Percentiles rank a stretch among this genome's conserved stretches.
Conservation (phyloP, 2,329 filamentous ascomycete genomes). For the Aureobasidium sp. region DNA sequence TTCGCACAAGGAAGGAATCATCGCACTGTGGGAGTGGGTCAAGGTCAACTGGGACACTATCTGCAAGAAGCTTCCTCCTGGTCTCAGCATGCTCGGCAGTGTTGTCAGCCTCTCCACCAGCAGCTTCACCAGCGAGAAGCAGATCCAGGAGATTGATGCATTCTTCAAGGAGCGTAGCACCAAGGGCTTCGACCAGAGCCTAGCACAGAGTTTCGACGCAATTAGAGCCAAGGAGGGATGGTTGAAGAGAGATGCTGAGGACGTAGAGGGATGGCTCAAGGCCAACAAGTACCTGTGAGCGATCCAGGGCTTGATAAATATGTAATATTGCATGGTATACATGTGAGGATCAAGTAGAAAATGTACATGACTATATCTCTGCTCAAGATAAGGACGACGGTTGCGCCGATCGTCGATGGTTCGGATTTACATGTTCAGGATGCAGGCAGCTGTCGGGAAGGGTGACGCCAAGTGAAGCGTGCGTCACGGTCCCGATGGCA, state of each 20-base stretch:
- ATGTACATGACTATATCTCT: neutral
- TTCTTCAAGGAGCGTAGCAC: constrained; percentile 81
- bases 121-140: constrained; percentile 68
- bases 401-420: neutral
- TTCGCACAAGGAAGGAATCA: constrained; percentile 66
- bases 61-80: constrained; percentile 73
- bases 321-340: neutral
- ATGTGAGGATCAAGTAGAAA: neutral
- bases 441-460: neutral
- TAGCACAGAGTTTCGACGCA: constrained; percentile 82
- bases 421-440: neutral
- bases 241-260: constrained; percentile 65
- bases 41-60: constrained; percentile 82
- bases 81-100: constrained; percentile 73
- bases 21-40: constrained; percentile 75
- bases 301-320: neutral
- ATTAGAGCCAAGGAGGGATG: constrained; percentile 79
- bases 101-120: constrained; percentile 77
- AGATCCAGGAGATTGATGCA: constrained; percentile 64
- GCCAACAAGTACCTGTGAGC: constrained; percentile 51
- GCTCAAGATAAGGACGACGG: neutral
- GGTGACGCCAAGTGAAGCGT: constrained; percentile 2
- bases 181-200: constrained; percentile 76
- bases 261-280: constrained; percentile 67
- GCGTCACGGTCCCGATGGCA: neutral